phyloP scores from a whole-genome alignment of 2,329 filamentous ascomycete species.

The Neopestalotiopsis sp. region DNA sequence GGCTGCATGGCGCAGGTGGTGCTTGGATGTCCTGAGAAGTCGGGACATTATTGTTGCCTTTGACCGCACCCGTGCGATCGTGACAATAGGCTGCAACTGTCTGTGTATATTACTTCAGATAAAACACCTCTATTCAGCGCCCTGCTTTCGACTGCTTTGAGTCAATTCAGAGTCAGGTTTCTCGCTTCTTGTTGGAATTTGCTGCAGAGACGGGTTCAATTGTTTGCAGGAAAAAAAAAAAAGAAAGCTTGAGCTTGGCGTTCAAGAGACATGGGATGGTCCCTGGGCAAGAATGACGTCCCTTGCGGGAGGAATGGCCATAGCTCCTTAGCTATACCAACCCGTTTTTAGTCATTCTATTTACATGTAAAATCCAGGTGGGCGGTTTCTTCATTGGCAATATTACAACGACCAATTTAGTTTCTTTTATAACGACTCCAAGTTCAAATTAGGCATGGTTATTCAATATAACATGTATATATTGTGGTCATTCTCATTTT shows the following conservation, averaged over 20 bases:
- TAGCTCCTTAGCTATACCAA: conserved; percentile 1
- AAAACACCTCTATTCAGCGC: too few species aligned
- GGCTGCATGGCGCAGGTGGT: conserved; percentile 12
- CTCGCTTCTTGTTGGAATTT: neutral
- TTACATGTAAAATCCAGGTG: neutral
- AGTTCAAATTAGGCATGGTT: too few species aligned
- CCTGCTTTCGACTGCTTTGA: too few species aligned
- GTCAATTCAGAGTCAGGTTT: too few species aligned
- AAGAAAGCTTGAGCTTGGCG: neutral
- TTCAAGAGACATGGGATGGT: neutral
- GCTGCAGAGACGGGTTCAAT: neutral
- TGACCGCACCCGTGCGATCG: neutral
- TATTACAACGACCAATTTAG: too few species aligned
- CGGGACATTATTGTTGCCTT: conserved; percentile 2
- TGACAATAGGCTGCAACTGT: neutral
- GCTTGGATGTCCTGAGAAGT: neutral
- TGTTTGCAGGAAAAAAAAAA: neutral
- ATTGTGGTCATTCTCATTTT: too few species aligned
- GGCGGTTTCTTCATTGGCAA: too few species aligned
- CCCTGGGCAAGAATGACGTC: conserved; percentile 1
- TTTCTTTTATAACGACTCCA: too few species aligned
- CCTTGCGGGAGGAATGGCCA: neutral
- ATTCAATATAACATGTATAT: too few species aligned
- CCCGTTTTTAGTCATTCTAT: neutral
- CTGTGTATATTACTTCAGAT: too few species aligned